Percentiles rank a stretch among this genome's conserved stretches.
phyloP scores from a whole-genome alignment of 1,139 yeast species.

The Debaryomyces sp. region DNA sequence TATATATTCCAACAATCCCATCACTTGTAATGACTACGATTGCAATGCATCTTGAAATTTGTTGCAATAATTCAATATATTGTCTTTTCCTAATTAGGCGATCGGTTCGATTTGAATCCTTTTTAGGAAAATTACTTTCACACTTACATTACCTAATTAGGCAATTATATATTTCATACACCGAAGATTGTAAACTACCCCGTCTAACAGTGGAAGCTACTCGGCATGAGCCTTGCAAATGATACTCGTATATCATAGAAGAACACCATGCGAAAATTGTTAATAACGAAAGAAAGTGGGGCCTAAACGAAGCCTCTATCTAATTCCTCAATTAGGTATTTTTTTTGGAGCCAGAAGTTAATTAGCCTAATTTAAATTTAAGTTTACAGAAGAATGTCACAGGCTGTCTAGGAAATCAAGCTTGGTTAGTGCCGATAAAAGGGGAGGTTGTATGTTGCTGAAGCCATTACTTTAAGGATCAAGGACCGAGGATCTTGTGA shows the following conservation, averaged over 20 bases:
- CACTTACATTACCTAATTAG: slow-evolving; percentile 21
- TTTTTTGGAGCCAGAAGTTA: neutral
- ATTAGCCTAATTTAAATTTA: slow-evolving; percentile 1
- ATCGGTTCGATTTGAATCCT: neutral
- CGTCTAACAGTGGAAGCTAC: neutral
- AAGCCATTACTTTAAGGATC: neutral
- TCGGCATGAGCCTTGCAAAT: neutral
- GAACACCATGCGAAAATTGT: neutral
- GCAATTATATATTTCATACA: slow-evolving; percentile 11
- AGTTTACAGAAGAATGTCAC: neutral
- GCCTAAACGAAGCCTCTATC: neutral
- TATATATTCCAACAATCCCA: neutral
- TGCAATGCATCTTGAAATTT: neutral
- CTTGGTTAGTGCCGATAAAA: neutral
- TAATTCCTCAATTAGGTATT: slow-evolving; percentile 3
- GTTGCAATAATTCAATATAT: slow-evolving; percentile 4
- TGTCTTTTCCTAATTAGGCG: slow-evolving; percentile 25
- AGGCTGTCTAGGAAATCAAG: neutral
- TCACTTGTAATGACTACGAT: slow-evolving; percentile 1
- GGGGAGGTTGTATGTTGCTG: neutral
- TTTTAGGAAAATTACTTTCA: slow-evolving; percentile 6
- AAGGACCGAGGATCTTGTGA: neutral
- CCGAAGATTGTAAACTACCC: neutral
- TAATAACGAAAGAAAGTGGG: slow-evolving; percentile 1
- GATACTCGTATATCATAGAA: neutral